Conservation (phyloP, 257 asterid genomes). For the Salvia rosmarinus region DNA sequence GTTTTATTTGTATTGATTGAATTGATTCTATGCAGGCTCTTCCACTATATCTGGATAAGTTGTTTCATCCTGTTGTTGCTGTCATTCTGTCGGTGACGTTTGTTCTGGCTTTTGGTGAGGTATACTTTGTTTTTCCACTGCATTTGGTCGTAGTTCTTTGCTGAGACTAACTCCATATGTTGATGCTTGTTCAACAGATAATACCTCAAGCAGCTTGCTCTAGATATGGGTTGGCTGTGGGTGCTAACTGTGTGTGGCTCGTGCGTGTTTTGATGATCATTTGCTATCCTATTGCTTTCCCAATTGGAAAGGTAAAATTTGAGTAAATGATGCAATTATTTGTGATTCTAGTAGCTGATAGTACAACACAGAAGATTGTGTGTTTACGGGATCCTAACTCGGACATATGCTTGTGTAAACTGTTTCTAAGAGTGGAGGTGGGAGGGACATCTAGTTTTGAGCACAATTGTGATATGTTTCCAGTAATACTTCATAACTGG, state of each 20-base stretch:
- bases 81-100: slow-evolving; percentile 95
- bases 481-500: neutral
- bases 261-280: slow-evolving; percentile 86
- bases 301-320: slow-evolving; percentile 78
- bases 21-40: slow-evolving; percentile 72
- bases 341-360: neutral
- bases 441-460: neutral
- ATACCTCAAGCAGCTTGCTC: slow-evolving; percentile 97
- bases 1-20: too few relatives aligned
- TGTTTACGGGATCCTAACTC: neutral
- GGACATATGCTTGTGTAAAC: neutral
- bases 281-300: slow-evolving; percentile 87
- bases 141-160: neutral
- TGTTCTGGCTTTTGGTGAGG: slow-evolving; percentile 97
- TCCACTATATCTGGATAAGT: slow-evolving; percentile 85
- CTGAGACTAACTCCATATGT: slow-evolving; percentile 29
- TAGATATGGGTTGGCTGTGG: slow-evolving; percentile 94
- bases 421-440: too few relatives aligned
- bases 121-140: slow-evolving; percentile 38
- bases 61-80: slow-evolving; percentile 90
- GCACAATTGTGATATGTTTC: neutral
- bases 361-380: neutral
- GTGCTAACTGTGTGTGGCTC: slow-evolving; percentile 92
- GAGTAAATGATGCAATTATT: neutral
- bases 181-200: slow-evolving; percentile 50